Base-by-base conservation (phyloP, 192 early-diverging fungal species). In the Diversispora epigaea region DNA sequence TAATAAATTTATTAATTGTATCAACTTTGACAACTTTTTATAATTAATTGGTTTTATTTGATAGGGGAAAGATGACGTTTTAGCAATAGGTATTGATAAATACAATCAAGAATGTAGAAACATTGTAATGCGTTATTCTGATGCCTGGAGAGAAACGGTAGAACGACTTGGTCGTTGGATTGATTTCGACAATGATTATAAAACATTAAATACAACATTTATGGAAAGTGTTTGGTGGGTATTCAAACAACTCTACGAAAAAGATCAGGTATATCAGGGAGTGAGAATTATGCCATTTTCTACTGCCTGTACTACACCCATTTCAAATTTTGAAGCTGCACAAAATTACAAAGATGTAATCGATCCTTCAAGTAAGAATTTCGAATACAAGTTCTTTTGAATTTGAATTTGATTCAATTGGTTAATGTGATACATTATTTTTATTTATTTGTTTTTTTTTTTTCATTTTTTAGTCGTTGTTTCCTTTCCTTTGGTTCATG, bases 161-260 rank as follows among this genome's bases (percentile, higher is more conserved):
- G 94, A 94, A 74, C 92, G 97, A 66, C 91, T 97, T 78, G 97
- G 95, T 57, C 94, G 97, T 60, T 99, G 97, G 97, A 99, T 99
- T 78, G 97, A 99, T 81, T 99, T 99, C 79, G 92, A 97, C 84
- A 98, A 99, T 82, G 97, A 97, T 84, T 99, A 99, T 89, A 99
- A 99, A 85, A 98, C 97, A 11, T 82, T 99, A 67, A 92, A 99
- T 82, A 86, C 91, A 63, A 81, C 91, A 63, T 99, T 97, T 80
- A 99, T 99, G 97, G 97, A 99, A 82, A 92, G 93, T 40, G 96
- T 95, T 43, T 99, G 97, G 97, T 99, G 97, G 97, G 94, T 95
- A 14, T 98, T 99, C 84, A 94, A 95, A 89, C 90, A 96, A 82
- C 88, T 99, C 45, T 96, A 90, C 72, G 90, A 94, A 43, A 96